Percentiles rank a stretch among this genome's conserved stretches.
These are phyloP conservation scores for Lyophyllum shimeji DNA, from an alignment of 768 basidiomycete genomes.

Conservation along the genomic window DNA sequence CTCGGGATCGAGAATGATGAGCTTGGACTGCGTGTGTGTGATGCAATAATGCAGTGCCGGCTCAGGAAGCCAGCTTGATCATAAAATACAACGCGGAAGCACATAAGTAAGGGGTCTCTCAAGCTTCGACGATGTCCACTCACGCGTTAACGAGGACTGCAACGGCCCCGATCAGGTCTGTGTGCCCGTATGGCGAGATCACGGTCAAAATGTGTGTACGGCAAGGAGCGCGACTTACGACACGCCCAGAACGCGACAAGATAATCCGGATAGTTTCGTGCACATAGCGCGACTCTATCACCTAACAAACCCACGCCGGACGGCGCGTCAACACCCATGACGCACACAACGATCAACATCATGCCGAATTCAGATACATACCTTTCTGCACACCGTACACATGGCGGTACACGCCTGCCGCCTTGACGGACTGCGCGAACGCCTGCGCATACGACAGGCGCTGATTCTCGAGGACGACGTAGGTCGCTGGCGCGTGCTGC, in stretches of 20 bases:
- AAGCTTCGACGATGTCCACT: slow-evolving; percentile 13
- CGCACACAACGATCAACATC: slow-evolving; percentile 18
- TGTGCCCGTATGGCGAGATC: background rate
- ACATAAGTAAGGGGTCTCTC: background rate
- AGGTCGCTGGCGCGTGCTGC: slow-evolving; percentile 37
- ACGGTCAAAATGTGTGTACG: background rate
- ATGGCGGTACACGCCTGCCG: slow-evolving; percentile 35
- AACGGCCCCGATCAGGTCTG: slow-evolving; percentile 49
- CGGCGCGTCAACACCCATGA: background rate
- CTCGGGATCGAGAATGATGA: slow-evolving; percentile 47
- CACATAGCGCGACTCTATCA: slow-evolving; percentile 45
- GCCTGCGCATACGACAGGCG: slow-evolving; percentile 42
- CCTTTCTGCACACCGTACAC: slow-evolving; percentile 52
- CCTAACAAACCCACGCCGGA: slow-evolving; percentile 22
- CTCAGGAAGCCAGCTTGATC: slow-evolving; percentile 38
- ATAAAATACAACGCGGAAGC: background rate
- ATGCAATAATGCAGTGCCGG: slow-evolving; percentile 46
- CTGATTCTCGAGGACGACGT: slow-evolving; percentile 50
- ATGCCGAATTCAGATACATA: slow-evolving; percentile 35
- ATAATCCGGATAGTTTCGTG: slow-evolving; percentile 49
- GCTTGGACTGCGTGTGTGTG: slow-evolving; percentile 37
- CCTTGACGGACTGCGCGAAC: slow-evolving; percentile 33
- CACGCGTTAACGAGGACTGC: slow-evolving; percentile 47
- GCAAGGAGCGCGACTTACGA: slow-evolving; percentile 26
- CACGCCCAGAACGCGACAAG: slow-evolving; percentile 49